These are phyloP conservation scores for Septoria petroselini DNA, from an alignment of 2,329 filamentous ascomycete species.

Conservation along the genomic window DNA sequence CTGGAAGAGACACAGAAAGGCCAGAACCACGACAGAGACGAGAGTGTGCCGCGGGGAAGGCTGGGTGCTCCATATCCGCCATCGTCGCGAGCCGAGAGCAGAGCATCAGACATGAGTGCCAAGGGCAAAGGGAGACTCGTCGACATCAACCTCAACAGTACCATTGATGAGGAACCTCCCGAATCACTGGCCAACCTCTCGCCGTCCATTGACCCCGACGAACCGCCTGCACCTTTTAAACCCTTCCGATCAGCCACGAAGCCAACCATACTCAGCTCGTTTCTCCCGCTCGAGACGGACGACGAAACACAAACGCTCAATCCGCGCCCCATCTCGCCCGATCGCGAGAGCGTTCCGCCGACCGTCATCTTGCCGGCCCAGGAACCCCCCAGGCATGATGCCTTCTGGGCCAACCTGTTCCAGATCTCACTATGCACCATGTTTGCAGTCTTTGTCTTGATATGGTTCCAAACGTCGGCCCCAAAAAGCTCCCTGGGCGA, in stretches of 20 bases:
- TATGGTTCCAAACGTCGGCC: conserved; percentile 81
- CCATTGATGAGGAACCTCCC: conserved; percentile 47
- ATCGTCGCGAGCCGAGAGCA: conserved; percentile 42
- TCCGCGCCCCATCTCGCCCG: conserved; percentile 49
- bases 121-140: conserved; percentile 69
- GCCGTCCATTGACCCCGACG: conserved; percentile 41
- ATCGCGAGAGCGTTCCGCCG: conserved; percentile 54
- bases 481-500: conserved; percentile 78
- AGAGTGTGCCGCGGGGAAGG: conserved; percentile 40
- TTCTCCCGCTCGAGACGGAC: conserved; percentile 52
- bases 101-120: conserved; percentile 44
- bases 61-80: conserved; percentile 38
- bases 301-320: conserved; percentile 48
- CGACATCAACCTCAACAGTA: conserved; percentile 77
- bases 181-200: conserved; percentile 37
- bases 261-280: conserved; percentile 41
- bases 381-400: conserved; percentile 77
- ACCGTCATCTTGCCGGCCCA: conserved; percentile 58
- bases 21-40: conserved; percentile 40
- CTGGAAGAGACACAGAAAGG: conserved; percentile 42
- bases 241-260: conserved; percentile 50
- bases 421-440: conserved; percentile 79
- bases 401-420: conserved; percentile 89
- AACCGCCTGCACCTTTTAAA: conserved; percentile 54
- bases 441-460: conserved; percentile 82